Conservation (phyloP, 257 asterid genomes). For the Petrea volubilis region DNA sequence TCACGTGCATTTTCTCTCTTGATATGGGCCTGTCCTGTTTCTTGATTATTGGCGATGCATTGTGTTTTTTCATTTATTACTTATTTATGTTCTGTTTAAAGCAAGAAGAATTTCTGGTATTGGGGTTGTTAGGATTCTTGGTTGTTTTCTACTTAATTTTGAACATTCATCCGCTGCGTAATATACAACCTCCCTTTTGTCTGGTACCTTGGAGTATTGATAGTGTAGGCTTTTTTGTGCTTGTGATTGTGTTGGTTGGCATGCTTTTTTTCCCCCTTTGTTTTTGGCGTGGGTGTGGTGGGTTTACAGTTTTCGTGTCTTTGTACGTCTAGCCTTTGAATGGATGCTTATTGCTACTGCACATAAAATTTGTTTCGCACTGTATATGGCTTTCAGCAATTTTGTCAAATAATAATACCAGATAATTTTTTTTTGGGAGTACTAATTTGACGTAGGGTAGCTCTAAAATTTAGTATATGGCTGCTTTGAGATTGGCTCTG, state of each 20-base stretch:
- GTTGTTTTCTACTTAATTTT: not conserved
- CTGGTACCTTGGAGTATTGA: not conserved
- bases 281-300: not conserved
- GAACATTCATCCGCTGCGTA: not conserved
- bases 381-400: not conserved
- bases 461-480: not conserved
- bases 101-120: not conserved
- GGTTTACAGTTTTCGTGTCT: not conserved
- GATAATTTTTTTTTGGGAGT: not conserved
- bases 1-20: constrained; percentile 25
- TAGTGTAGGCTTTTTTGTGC: not conserved
- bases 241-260: not conserved
- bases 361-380: not conserved
- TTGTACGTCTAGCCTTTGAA: not conserved
- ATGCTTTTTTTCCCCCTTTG: not conserved
- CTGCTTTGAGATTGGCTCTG: not conserved
- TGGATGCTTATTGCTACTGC: not conserved
- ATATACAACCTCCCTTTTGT: not conserved
- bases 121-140: not conserved
- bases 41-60: constrained; percentile 26
- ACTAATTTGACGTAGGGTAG: not conserved
- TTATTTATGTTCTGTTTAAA: not conserved
- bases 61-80: not conserved
- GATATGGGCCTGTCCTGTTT: not conserved
- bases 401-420: not conserved